Evolutionary conservation across 805 yeast genomes (phyloP).

Genomic region (Debaryomyces prosopidis): DNA sequence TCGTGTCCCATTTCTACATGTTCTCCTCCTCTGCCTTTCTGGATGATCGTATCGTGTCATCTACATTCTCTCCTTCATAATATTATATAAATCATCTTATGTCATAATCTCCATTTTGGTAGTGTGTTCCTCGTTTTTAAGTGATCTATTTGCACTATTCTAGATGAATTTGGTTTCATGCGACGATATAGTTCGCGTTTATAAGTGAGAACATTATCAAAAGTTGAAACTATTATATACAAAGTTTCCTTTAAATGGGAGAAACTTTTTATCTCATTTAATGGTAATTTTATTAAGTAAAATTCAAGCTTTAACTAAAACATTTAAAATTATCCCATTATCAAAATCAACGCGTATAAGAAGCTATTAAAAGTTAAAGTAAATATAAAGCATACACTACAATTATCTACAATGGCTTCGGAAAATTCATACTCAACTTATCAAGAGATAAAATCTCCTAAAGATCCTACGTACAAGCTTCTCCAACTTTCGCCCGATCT

Average conservation of each 20-base stretch:
- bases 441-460: constrained; percentile 11
- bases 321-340: neutral
- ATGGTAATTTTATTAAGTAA: neutral
- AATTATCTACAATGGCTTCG: neutral
- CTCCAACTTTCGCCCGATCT: constrained; percentile 56
- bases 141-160: neutral
- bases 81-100: too few relatives aligned
- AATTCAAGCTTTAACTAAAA: neutral
- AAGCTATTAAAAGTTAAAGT: neutral
- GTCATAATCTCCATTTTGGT: too few relatives aligned
- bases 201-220: too few relatives aligned
- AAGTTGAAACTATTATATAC: neutral
- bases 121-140: neutral
- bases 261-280: neutral
- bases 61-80: too few relatives aligned
- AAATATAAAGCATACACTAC: neutral
- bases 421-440: constrained; percentile 2
- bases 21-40: too few relatives aligned
- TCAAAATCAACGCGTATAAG: neutral
- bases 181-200: too few relatives aligned
- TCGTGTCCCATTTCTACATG: neutral
- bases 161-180: neutral
- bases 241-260: neutral
- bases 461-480: constrained; percentile 40
- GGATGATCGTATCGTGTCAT: too few relatives aligned